Conservation (phyloP, 768 basidiomycete genomes). For the Mycena chlorophos region DNA sequence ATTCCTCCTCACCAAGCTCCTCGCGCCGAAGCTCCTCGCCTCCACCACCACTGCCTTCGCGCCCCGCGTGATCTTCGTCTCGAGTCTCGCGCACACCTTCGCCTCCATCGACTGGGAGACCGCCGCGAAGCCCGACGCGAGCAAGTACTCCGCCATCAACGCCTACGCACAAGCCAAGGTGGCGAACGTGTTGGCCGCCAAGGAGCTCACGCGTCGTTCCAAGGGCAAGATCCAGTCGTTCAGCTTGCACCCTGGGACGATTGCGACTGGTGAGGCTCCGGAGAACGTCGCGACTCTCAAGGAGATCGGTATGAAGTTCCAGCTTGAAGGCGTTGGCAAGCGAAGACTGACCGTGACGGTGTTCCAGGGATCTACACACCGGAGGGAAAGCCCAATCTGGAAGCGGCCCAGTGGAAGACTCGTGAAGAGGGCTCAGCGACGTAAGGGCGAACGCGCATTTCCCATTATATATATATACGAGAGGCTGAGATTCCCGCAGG, state of each 20-base stretch:
- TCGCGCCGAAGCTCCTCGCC: conserved; percentile 8
- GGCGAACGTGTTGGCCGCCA: conserved; percentile 13
- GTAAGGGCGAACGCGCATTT: too few relatives aligned
- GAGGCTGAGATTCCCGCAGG: too few relatives aligned
- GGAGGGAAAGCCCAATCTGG: conserved; percentile 2
- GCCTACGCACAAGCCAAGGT: conserved; percentile 7
- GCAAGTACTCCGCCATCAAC: background rate
- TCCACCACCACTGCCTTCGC: background rate
- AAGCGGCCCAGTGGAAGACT: conserved; percentile 4
- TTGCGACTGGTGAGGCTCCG: conserved; percentile 3
- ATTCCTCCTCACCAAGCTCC: conserved; percentile 11
- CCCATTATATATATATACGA: too few relatives aligned
- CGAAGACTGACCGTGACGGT: background rate
- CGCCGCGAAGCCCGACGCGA: background rate
- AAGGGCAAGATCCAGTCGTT: conserved; percentile 7
- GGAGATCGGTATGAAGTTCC: background rate
- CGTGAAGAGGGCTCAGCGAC: conserved; percentile 15
- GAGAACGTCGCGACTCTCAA: background rate
- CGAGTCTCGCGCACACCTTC: conserved; percentile 7
- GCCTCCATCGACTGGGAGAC: conserved; percentile 2
- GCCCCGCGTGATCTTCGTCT: conserved; percentile 8
- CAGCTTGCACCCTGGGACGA: conserved; percentile 11
- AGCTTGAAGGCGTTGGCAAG: background rate
- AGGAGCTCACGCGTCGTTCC: conserved; percentile 5
- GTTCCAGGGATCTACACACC: background rate